phyloP scores from a whole-genome alignment of 2,329 filamentous ascomycete genomes.

The Trichoderma harzianum region DNA sequence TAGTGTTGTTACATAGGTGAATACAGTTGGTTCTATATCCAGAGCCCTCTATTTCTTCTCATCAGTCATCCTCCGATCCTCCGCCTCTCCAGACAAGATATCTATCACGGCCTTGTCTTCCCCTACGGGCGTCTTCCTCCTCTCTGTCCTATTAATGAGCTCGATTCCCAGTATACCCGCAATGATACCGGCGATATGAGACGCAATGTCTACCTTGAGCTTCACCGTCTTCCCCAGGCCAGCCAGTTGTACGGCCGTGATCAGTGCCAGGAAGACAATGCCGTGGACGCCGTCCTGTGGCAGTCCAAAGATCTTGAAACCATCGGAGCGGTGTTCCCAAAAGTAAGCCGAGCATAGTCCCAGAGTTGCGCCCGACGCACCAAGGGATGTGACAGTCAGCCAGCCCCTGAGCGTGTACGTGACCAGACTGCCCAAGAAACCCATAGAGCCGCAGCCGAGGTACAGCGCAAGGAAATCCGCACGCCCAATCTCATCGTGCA shows the following conservation, averaged over 20 bases:
- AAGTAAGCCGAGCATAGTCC: constrained; percentile 62
- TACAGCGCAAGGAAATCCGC: constrained; percentile 68
- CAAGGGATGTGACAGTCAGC: constrained; percentile 53
- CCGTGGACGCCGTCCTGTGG: constrained; percentile 57
- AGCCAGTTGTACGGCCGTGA: constrained; percentile 49
- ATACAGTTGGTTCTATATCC: background rate
- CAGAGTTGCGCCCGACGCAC: constrained; percentile 63
- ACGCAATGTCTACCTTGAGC: constrained; percentile 47
- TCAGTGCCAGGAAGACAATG: constrained; percentile 50
- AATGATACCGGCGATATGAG: constrained; percentile 51
- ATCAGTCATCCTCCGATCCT: background rate
- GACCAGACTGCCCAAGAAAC: constrained; percentile 56
- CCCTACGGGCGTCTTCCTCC: constrained; percentile 9
- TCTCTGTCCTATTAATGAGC: constrained; percentile 27
- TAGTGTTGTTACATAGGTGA: background rate
- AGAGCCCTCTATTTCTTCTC: background rate
- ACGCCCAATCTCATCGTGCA: constrained; percentile 69
- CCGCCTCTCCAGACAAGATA: constrained; percentile 15
- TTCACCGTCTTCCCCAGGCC: constrained; percentile 42
- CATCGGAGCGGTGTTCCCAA: constrained; percentile 54
- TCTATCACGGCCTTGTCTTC: constrained; percentile 21
- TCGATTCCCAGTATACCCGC: constrained; percentile 44
- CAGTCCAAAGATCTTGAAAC: constrained; percentile 55
- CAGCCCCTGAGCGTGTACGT: constrained; percentile 45
- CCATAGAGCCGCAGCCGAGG: constrained; percentile 54